Conservation (phyloP, 2,329 filamentous ascomycete species). For the Aureobasidium mangrovei region DNA sequence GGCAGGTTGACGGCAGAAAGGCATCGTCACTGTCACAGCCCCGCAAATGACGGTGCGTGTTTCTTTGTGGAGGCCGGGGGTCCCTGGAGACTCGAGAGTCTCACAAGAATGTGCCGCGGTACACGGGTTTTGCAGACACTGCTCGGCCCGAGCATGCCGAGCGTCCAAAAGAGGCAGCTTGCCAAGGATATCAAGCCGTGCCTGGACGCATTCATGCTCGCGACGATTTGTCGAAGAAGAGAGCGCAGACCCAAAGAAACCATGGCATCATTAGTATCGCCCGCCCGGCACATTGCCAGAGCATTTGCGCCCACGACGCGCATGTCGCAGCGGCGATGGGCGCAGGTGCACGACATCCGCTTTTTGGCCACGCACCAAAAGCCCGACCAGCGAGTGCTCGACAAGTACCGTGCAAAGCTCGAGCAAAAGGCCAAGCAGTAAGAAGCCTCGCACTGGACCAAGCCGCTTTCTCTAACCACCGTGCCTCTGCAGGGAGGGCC, state of each 20-base stretch:
- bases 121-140: background rate
- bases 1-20: background rate
- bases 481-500: slow-evolving; percentile 43
- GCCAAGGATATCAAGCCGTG: background rate
- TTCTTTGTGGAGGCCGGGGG: background rate
- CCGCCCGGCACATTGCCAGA: slow-evolving; percentile 2
- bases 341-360: slow-evolving; percentile 83
- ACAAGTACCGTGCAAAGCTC: slow-evolving; percentile 84
- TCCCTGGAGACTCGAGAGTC: background rate
- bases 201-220: background rate
- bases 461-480: background rate
- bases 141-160: background rate
- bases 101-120: background rate
- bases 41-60: background rate
- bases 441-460: slow-evolving; percentile 19
- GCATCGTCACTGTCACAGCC: slow-evolving; percentile 6
- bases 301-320: slow-evolving; percentile 10
- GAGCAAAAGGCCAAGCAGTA: slow-evolving; percentile 66
- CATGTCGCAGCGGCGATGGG: slow-evolving; percentile 65
- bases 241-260: background rate
- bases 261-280: slow-evolving; percentile 12
- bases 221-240: background rate
- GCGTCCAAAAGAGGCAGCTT: background rate
- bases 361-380: slow-evolving; percentile 74
- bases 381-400: slow-evolving; percentile 54